Base-by-base conservation (phyloP, 352 stramenopile species). In the Phytophthora pini region DNA sequence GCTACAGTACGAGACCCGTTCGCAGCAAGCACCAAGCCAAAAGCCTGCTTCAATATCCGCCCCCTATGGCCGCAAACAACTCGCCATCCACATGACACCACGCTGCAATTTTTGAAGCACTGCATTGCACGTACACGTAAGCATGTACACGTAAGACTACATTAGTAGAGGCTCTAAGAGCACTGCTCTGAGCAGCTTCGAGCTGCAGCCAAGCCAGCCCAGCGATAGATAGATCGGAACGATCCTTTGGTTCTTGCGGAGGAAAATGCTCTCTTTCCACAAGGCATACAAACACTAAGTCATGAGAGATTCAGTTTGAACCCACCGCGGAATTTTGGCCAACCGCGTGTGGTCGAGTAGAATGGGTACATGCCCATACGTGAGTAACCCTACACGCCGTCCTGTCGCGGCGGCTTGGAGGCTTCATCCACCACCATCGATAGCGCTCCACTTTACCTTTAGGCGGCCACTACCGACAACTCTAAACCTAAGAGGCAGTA, bases 291-390 rank as follows among this genome's bases (percentile, higher is more conserved):
- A 69, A 53, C 0, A 11, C 3, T 47, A 56, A 68, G 59, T 48
- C 5, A 31, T 13, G 5, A 51, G 56, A 70, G 68, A 66, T 69
- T 40, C 57, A 65, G 68, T 70, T 52, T 55, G 54, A 57, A 48
- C 32, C 52, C 59, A 69, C 39, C 12, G 55, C 17, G 36, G 6
- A 22, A 64, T 63, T 55, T 34, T 9, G 9, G 15, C 49, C 38
- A 53, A 53, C 41, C 49, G 17, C 7, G 48, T 27, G 41, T 9
- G 4, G 11, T 22, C 29, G 48, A 8, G 55, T 36, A 63, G 43
- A 67, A 73, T 76, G 63, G 68, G 64, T 76, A 76, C 68, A 73
- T 12, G 11, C 56, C 9, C 50, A 64, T 47, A 26, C 49, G 49
- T 50, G 26, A 24, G 62, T 72, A 67, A 72, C 56, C 41, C 59